phyloP scores from a whole-genome alignment of 805 yeast species.

The Saturnispora diversa region DNA sequence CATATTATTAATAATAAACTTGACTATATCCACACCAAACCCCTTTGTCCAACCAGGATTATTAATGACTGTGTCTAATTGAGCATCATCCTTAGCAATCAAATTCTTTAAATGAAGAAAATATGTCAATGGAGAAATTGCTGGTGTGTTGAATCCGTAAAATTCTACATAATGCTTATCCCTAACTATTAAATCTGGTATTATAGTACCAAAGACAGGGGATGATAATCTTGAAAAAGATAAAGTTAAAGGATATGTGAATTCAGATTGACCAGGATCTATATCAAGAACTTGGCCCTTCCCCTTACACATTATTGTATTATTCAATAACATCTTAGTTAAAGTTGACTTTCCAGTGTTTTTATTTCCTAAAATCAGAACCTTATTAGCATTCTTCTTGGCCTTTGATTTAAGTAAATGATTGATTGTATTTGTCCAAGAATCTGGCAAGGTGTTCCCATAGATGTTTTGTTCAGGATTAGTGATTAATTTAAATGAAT shows the following conservation, averaged over 20 bases:
- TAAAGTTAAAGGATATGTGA: constrained; percentile 61
- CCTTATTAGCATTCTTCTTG: constrained; percentile 17
- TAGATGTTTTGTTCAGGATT: constrained; percentile 22
- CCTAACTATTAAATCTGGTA: constrained; percentile 22
- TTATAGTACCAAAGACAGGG: constrained; percentile 32
- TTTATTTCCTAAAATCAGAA: constrained; percentile 54
- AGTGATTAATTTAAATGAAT: constrained; percentile 33
- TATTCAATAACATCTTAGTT: constrained; percentile 45
- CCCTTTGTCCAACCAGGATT: constrained; percentile 94
- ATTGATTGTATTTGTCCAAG: constrained; percentile 22
- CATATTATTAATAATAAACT: constrained; percentile 35
- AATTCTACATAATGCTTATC: constrained; percentile 25
- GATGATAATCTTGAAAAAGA: constrained; percentile 38
- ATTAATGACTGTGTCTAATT: constrained; percentile 41
- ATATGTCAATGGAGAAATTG: constrained; percentile 55
- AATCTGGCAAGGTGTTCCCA: constrained; percentile 23
- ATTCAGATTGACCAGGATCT: constrained; percentile 88
- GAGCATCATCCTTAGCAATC: constrained; percentile 23
- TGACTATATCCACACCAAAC: constrained; percentile 62
- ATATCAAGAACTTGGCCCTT: constrained; percentile 52
- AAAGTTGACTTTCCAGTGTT: constrained; percentile 80
- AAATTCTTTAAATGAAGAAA: constrained; percentile 36
- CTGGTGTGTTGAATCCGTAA: constrained; percentile 64
- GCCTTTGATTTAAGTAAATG: constrained; percentile 11
- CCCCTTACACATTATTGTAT: constrained; percentile 26